A percentile compares a stretch with the other conserved stretches of the same genome.
phyloP scores from a whole-genome alignment of 1,284 basidiomycete genomes.

The Rugosomyces carneus region DNA sequence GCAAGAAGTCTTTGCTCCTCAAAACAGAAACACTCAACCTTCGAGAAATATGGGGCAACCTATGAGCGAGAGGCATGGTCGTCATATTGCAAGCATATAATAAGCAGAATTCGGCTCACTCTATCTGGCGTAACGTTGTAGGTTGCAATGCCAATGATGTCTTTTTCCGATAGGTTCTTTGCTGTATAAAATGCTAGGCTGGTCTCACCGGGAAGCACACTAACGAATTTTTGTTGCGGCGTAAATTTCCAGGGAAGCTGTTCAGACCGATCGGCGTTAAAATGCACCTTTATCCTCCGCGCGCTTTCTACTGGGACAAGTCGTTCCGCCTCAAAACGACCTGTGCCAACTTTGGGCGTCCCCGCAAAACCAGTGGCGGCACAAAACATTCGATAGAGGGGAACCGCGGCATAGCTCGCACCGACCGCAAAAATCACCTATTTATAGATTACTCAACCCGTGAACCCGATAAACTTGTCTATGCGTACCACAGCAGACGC shows the following conservation, averaged over 20 bases:
- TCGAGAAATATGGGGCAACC: conserved; percentile 98
- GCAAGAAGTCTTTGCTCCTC: conserved; percentile 96
- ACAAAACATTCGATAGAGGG: conserved; percentile 96
- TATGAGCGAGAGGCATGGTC: conserved; percentile 26
- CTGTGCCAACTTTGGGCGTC: conserved; percentile 84
- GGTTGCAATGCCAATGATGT: conserved; percentile 97
- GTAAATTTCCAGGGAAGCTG: conserved; percentile 91
- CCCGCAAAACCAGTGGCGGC: conserved; percentile 96
- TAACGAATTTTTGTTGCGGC: conserved; percentile 87
- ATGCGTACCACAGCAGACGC: conserved; percentile 64
- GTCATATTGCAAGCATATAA: neutral
- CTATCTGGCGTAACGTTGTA: conserved; percentile 95
- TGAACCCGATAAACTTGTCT: conserved; percentile 10
- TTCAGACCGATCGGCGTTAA: conserved; percentile 90
- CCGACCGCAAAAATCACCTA: conserved; percentile 81
- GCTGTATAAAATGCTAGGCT: conserved; percentile 96
- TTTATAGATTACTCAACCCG: neutral
- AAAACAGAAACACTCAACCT: conserved; percentile 99
- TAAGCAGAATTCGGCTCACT: conserved; percentile 41
- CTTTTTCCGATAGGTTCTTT: conserved; percentile 78
- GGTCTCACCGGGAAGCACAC: conserved; percentile 92
- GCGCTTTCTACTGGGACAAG: conserved; percentile 71
- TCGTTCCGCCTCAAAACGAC: conserved; percentile 75
- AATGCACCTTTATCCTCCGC: conserved; percentile 85
- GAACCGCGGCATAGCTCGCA: conserved; percentile 92